Evolutionary conservation across 1,284 basidiomycete genomes (phyloP).

Genomic region (Sanghuangporus sanghuang): DNA sequence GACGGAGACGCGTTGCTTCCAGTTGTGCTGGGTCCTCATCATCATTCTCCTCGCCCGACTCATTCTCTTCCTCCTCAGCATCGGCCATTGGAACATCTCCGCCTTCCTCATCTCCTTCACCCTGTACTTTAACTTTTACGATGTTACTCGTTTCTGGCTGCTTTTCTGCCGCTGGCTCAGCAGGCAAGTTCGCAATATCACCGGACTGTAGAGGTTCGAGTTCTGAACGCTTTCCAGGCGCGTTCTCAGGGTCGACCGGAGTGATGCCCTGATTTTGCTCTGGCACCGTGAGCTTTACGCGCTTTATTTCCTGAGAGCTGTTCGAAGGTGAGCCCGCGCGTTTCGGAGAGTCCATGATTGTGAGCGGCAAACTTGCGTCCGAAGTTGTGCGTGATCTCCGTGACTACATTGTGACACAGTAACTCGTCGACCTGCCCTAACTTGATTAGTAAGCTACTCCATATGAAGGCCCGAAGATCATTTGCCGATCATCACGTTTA

Average conservation of each 20-base stretch:
- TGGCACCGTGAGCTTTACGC: slow-evolving; percentile 58
- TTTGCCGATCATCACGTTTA: no score
- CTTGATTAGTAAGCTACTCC: background rate
- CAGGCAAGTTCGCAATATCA: slow-evolving; percentile 67
- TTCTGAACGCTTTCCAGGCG: slow-evolving; percentile 69
- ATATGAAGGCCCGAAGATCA: background rate
- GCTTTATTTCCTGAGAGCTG: slow-evolving; percentile 52
- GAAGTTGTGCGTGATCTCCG: background rate
- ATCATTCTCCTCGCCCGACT: slow-evolving; percentile 67
- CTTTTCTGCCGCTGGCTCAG: slow-evolving; percentile 38
- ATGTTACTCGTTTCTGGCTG: slow-evolving; percentile 46
- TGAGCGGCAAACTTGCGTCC: background rate
- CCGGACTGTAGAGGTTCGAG: slow-evolving; percentile 66
- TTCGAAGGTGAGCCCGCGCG: slow-evolving; percentile 63
- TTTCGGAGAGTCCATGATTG: slow-evolving; percentile 57
- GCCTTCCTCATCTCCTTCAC: slow-evolving; percentile 48
- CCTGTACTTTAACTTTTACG: slow-evolving; percentile 53
- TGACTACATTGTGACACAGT: background rate
- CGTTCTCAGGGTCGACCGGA: slow-evolving; percentile 70
- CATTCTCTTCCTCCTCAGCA: slow-evolving; percentile 61
- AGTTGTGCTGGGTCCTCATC: slow-evolving; percentile 77
- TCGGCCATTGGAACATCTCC: slow-evolving; percentile 36
- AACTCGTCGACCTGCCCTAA: background rate
- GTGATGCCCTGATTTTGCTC: slow-evolving; percentile 58
- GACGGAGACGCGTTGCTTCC: slow-evolving; percentile 69